Evolutionary conservation across 352 stramenopile genomes (phyloP).

Genomic region (Globisporangium nagaii): DNA sequence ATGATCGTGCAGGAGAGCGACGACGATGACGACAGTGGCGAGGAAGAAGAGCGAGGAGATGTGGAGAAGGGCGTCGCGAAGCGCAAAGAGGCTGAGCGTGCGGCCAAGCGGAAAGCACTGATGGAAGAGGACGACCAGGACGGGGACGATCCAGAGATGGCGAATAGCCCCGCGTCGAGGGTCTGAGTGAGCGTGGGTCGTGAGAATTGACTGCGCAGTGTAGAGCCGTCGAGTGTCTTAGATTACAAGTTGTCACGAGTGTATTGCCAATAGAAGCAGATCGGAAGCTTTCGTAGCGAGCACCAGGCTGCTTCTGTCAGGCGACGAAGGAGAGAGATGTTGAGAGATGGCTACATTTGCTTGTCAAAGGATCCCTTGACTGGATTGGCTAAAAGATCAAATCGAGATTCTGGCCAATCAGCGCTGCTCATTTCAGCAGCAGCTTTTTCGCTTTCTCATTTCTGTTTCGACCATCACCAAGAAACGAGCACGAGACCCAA

Average conservation of each 20-base stretch:
- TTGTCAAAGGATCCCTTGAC: background rate
- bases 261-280: too few relatives aligned
- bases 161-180: too few relatives aligned
- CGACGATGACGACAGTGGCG: constrained; percentile 28
- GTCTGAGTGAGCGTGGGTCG: too few relatives aligned
- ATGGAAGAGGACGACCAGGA: constrained; percentile 12
- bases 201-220: too few relatives aligned
- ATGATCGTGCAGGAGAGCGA: constrained; percentile 59
- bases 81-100: too few relatives aligned
- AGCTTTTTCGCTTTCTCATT: too few relatives aligned
- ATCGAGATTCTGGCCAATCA: background rate
- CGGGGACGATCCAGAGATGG: constrained; percentile 4
- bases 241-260: too few relatives aligned
- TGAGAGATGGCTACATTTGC: background rate
- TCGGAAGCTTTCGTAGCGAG: too few relatives aligned
- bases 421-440: too few relatives aligned
- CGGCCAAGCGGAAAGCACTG: too few relatives aligned
- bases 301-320: background rate
- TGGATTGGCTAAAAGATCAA: background rate
- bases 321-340: background rate
- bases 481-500: background rate
- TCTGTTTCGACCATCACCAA: background rate
- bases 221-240: too few relatives aligned
- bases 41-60: constrained; percentile 7
- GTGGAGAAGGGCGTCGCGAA: background rate